These are phyloP conservation scores for Cyclotella sp. DNA, from an alignment of 108 stramenopile genomes.

Conservation along the genomic window DNA sequence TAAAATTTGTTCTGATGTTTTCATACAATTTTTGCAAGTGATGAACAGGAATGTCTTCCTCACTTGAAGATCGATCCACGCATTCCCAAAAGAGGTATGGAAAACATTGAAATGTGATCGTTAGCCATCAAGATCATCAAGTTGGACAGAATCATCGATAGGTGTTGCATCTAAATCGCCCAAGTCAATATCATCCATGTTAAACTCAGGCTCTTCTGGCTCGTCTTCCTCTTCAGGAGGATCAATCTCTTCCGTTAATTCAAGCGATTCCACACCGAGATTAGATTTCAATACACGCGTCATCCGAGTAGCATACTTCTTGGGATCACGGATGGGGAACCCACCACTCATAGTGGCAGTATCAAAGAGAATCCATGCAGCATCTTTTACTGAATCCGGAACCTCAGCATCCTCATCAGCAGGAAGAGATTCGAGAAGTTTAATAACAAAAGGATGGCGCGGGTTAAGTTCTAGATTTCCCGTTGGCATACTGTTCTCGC, in stretches of 20 bases:
- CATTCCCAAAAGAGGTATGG: too few species aligned
- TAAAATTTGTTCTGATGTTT: too few species aligned
- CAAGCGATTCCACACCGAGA: conserved; percentile 85
- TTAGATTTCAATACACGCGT: conserved; percentile 75
- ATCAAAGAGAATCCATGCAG: conserved; percentile 96
- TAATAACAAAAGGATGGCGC: conserved; percentile 96
- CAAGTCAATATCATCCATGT: conserved; percentile 35
- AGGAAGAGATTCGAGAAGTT: conserved; percentile 86
- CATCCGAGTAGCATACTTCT: conserved; percentile 90
- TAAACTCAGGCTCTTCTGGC: conserved; percentile 79
- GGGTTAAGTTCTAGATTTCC: conserved; percentile 99
- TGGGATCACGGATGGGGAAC: conserved; percentile 88
- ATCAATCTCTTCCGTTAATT: conserved; percentile 90
- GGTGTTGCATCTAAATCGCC: conserved; percentile 26
- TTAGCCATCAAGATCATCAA: conserved; percentile 3
- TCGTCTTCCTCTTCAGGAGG: conserved; percentile 92
- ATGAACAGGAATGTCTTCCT: too few species aligned
- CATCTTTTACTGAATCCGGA: conserved; percentile 80
- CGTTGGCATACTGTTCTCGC: conserved; percentile 64
- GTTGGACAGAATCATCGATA: conserved; percentile 60
- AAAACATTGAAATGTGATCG: background rate
- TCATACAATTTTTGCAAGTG: too few species aligned
- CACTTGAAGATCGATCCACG: too few species aligned
- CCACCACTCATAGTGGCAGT: conserved; percentile 96
- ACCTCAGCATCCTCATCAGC: conserved; percentile 75